These are phyloP conservation scores for Corynascus novoguineensis DNA, from an alignment of 495 filamentous ascomycete species.

Conservation along the genomic window DNA sequence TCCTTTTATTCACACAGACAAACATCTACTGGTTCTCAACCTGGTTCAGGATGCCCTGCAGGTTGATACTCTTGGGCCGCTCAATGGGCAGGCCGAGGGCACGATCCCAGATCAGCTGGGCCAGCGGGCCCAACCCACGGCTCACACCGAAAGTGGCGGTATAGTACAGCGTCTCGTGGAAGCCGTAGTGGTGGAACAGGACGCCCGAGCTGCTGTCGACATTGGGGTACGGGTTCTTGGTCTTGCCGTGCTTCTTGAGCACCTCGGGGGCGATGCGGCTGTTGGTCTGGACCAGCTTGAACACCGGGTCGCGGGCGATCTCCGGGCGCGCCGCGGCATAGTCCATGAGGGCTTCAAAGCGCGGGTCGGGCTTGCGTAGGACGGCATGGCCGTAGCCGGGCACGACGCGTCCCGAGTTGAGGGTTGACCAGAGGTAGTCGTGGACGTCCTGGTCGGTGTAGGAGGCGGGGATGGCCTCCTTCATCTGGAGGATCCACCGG, in stretches of 20 bases:
- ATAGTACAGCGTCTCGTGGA: constrained; percentile 95
- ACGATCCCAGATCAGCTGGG: constrained; percentile 94
- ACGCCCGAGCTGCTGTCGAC: constrained; percentile 90
- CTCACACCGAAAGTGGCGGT: constrained; percentile 95
- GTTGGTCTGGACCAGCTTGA: constrained; percentile 88
- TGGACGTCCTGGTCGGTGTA: constrained; percentile 76
- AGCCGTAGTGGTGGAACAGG: constrained; percentile 93
- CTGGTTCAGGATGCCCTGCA: constrained; percentile 69
- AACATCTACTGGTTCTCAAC: constrained; percentile 34
- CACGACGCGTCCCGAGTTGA: constrained; percentile 90
- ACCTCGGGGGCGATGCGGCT: constrained; percentile 71
- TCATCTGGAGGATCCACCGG: constrained; percentile 93
- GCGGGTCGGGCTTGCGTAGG: constrained; percentile 91
- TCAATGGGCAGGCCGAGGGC: constrained; percentile 95
- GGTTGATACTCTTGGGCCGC: constrained; percentile 93
- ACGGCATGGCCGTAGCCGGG: constrained; percentile 99
- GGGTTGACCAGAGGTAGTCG: constrained; percentile 84
- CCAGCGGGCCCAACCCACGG: constrained; percentile 82
- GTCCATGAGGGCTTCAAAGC: constrained; percentile 94
- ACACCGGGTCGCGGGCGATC: constrained; percentile 81
- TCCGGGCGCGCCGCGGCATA: constrained; percentile 80
- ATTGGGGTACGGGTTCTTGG: constrained; percentile 97
- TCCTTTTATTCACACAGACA: too few species aligned
- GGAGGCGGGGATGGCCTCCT: constrained; percentile 70
- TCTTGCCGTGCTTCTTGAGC: constrained; percentile 91